phyloP scores from a whole-genome alignment of 1,284 basidiomycete species.

The Jaminaea rosea region DNA sequence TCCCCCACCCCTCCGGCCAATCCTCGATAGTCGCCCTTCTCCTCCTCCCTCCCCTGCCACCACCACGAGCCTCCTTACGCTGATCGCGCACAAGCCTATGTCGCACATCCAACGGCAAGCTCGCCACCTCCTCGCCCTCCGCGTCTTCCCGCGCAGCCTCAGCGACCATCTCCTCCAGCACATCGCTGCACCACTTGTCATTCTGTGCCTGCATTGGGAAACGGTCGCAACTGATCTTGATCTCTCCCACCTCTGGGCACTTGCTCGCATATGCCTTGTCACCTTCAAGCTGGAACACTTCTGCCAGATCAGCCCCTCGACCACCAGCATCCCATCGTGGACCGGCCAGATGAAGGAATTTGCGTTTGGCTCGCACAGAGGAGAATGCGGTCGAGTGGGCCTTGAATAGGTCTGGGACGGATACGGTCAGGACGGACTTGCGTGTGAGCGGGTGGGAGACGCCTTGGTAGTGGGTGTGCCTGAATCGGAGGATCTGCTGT shows the following conservation, averaged over 20 bases:
- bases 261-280: not conserved
- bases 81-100: not conserved
- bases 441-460: conserved; percentile 45
- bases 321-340: conserved; percentile 23
- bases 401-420: conserved; percentile 32
- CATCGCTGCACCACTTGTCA: conserved; percentile 50
- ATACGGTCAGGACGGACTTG: conserved; percentile 44
- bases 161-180: conserved; percentile 43
- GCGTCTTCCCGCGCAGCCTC: conserved; percentile 36
- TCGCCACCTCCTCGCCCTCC: not conserved
- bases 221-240: conserved; percentile 47
- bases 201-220: conserved; percentile 47
- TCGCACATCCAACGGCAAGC: not conserved
- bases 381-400: conserved; percentile 9
- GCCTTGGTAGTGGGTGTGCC: conserved; percentile 48
- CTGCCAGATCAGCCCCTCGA: not conserved
- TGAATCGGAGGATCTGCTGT: conserved; percentile 24
- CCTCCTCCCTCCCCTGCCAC: not conserved
- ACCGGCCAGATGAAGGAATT: conserved; percentile 48
- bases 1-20: not conserved
- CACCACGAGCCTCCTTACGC: not conserved
- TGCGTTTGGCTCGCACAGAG: conserved; percentile 28
- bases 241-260: not conserved
- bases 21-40: not conserved
- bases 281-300: not conserved